Evolutionary conservation across 202 grass and related monocot genomes (phyloP).

Genomic region (Digitaria exilis): DNA sequence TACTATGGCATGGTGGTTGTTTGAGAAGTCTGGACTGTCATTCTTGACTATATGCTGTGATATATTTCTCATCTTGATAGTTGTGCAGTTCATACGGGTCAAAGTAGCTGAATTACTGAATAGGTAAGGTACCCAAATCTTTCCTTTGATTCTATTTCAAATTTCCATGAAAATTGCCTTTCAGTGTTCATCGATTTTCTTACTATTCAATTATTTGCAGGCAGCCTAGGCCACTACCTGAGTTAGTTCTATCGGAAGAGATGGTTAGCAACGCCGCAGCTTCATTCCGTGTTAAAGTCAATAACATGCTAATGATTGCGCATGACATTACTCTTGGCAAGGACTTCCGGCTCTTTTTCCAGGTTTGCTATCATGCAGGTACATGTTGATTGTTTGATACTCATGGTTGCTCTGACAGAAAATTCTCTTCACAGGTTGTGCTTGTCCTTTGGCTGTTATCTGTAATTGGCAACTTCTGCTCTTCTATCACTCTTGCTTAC

Average conservation of each 20-base stretch:
- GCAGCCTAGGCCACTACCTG: constrained; percentile 83
- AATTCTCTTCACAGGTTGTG: constrained; percentile 65
- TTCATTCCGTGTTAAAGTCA: constrained; percentile 89
- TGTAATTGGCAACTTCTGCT: constrained; percentile 85
- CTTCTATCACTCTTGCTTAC: constrained; percentile 85
- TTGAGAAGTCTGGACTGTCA: constrained; percentile 89
- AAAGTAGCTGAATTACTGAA: constrained; percentile 64
- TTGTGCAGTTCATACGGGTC: constrained; percentile 66
- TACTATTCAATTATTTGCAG: constrained; percentile 43
- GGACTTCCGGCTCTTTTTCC: constrained; percentile 86
- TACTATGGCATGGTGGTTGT: constrained; percentile 81
- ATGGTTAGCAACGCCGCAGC: constrained; percentile 87
- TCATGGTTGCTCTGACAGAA: constrained; percentile 29
- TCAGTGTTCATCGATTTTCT: neutral
- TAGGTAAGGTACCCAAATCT: constrained; percentile 57
- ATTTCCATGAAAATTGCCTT: neutral
- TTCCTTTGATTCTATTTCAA: constrained; percentile 31
- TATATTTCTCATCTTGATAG: constrained; percentile 76
- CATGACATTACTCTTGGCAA: constrained; percentile 99
- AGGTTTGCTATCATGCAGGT: constrained; percentile 44
- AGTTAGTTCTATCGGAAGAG: constrained; percentile 97
- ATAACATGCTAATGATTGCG: constrained; percentile 89
- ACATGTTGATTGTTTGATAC: constrained; percentile 30
- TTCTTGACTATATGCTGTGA: constrained; percentile 96
- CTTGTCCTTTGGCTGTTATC: constrained; percentile 82